Percentiles rank a stretch among this genome's conserved stretches.
Conservation (phyloP, 345 rosid species). For the Syzygium grande region DNA sequence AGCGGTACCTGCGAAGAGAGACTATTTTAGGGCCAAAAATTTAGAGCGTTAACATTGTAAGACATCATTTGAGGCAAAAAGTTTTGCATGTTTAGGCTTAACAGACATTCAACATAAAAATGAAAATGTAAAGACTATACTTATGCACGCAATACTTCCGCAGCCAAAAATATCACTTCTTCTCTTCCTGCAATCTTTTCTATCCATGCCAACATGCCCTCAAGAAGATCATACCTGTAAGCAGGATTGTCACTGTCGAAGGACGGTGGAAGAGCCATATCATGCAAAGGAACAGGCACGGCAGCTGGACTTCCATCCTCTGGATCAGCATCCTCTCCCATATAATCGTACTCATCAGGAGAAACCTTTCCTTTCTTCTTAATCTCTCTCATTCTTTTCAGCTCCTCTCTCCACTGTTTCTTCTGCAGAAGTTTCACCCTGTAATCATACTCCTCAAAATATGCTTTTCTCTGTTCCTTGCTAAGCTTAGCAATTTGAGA, state of each 20-base stretch:
- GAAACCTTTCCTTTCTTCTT: slow-evolving; percentile 68
- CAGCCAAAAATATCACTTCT: neutral
- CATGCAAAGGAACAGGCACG: slow-evolving; percentile 84
- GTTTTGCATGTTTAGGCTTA: neutral
- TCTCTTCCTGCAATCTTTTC: neutral
- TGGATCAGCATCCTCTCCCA: slow-evolving; percentile 63
- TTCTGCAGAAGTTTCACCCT: slow-evolving; percentile 90
- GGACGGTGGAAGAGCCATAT: slow-evolving; percentile 85
- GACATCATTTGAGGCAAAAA: neutral
- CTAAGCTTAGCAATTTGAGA: slow-evolving; percentile 72
- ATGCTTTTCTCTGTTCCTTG: slow-evolving; percentile 73
- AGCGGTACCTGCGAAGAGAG: slow-evolving; percentile 40
- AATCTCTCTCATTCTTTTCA: slow-evolving; percentile 67
- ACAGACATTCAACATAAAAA: neutral
- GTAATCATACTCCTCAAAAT: slow-evolving; percentile 91
- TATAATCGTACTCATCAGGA: slow-evolving; percentile 40
- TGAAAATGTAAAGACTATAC: neutral
- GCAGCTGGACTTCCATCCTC: slow-evolving; percentile 76
- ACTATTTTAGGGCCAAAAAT: neutral
- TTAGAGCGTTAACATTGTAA: neutral
- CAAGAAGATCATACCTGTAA: slow-evolving; percentile 25
- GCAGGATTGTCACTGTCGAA: slow-evolving; percentile 83
- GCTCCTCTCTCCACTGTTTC: slow-evolving; percentile 87
- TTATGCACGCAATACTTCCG: neutral
- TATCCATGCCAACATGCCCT: neutral